phyloP scores from a whole-genome alignment of 441 rosid genomes.

The Jatropha multifida region DNA sequence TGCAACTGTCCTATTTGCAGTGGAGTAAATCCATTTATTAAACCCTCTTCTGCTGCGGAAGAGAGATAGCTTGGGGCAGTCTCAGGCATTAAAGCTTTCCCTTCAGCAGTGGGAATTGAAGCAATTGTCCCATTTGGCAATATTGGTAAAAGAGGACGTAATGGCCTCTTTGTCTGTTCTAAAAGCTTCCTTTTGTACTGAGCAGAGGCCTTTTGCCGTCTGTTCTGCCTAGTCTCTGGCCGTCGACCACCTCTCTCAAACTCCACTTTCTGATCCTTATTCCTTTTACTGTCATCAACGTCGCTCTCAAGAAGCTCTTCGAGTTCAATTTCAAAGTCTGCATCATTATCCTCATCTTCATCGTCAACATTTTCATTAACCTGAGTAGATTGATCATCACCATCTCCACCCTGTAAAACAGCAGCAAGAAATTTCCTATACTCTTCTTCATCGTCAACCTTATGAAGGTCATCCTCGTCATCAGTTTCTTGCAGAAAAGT shows the following conservation, averaged over 20 bases:
- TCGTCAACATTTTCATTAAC: constrained; percentile 51
- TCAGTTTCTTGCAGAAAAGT: constrained; percentile 96
- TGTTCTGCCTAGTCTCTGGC: constrained; percentile 90
- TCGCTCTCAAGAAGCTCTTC: constrained; percentile 97
- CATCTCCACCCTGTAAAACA: constrained; percentile 65
- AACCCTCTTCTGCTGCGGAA: constrained; percentile 34
- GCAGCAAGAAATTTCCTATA: constrained; percentile 92
- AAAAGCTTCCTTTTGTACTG: constrained; percentile 49
- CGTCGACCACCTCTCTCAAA: constrained; percentile 42
- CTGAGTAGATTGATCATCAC: constrained; percentile 40
- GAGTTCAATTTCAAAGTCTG: constrained; percentile 95
- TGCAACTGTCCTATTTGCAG: constrained; percentile 78
- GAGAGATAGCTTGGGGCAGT: constrained; percentile 27
- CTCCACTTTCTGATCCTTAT: constrained; percentile 34
- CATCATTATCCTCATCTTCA: constrained; percentile 84
- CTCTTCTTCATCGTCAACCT: constrained; percentile 88
- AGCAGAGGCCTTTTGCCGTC: constrained; percentile 50
- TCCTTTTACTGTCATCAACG: constrained; percentile 53
- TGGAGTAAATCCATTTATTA: constrained; percentile 60
- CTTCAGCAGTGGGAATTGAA: constrained; percentile 30
- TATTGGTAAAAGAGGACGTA: constrained; percentile 78
- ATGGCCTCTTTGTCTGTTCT: constrained; percentile 66
- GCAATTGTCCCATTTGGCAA: constrained; percentile 42
- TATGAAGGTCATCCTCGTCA: constrained; percentile 84
- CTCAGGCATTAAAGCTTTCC: constrained; percentile 38